Percentiles rank a stretch among this genome's conserved stretches.
Evolutionary conservation across 805 yeast species (phyloP).

Genomic region (Ogataea pilisensis): DNA sequence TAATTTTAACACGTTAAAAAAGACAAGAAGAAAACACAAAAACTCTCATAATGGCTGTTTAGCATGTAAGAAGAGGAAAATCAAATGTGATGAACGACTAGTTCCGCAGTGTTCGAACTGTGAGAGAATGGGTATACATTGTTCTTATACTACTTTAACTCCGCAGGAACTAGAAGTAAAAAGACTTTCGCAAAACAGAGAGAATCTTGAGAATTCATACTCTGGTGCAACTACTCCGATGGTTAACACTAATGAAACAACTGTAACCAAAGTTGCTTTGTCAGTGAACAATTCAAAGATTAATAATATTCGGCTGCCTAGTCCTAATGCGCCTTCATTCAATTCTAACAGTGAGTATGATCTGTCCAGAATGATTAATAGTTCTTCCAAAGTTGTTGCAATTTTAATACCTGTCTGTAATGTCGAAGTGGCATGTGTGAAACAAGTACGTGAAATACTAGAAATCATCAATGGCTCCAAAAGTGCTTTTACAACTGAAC

Average conservation of each 20-base stretch:
- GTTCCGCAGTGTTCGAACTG: conserved; percentile 60
- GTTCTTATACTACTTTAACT: conserved; percentile 39
- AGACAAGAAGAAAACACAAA: conserved; percentile 55
- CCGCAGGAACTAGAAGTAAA: conserved; percentile 8
- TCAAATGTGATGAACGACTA: conserved; percentile 57
- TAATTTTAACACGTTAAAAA: too few relatives aligned
- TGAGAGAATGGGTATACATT: conserved; percentile 39
- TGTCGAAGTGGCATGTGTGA: conserved; percentile 1
- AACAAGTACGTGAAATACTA: background rate
- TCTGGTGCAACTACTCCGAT: too few relatives aligned
- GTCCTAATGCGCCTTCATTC: too few relatives aligned
- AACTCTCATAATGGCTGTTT: conserved; percentile 76
- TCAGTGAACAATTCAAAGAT: too few relatives aligned
- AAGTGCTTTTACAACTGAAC: conserved; percentile 6
- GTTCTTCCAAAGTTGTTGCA: conserved; percentile 12
- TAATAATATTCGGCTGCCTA: too few relatives aligned
- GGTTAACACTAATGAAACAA: too few relatives aligned
- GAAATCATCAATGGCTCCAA: background rate
- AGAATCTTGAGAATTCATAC: background rate
- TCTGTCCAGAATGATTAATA: conserved; percentile 27
- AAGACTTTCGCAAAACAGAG: background rate
- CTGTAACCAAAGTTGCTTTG: too few relatives aligned
- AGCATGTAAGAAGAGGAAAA: conserved; percentile 57
- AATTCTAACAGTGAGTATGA: conserved; percentile 4
- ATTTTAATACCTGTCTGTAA: conserved; percentile 6